Evolutionary conservation across 345 rosid genomes (phyloP), one percentile per base, ranked within the genome.

Genomic region (Gynandropsis gynandra): DNA sequence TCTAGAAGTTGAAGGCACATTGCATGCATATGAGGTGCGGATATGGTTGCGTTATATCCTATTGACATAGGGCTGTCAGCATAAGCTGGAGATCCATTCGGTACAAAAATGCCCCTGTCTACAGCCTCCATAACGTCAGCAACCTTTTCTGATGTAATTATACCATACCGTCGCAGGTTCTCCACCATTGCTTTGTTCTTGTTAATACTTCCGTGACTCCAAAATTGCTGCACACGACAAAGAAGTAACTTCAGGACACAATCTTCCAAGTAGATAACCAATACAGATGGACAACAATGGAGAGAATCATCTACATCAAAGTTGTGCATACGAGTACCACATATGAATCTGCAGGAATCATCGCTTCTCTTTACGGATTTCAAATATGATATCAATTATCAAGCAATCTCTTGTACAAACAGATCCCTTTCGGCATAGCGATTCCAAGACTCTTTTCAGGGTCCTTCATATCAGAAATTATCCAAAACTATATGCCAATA

Each of bases 1-100:
- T 83, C 85, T 62, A 92, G 72, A 65, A 92, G 68, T 44, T 85
- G 77, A 69, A 92, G 95, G 75, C 99, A 88, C 54, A 72, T 81
- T 12, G 95, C 97, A 61, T 92, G 99, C 99, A 92, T 88, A 67
- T 92, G 95, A 59, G 99, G 99, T 4, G 97, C 99, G 57, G 95
- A 92, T 47, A 92, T 92, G 35, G 97, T 88, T 13, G 78, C 99
- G 72, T 92, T 92, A 59, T 80, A 88, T 16, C 99, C 99, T 59
- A 92, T 88, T 14, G 89, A 21, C 88, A 85, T 62, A 15, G 99
- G 97, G 38, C 82, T 80, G 54, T 92, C 99, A 18, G 75, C 74
- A 58, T 92, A 92, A 61, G 99, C 74, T 2, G 83, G 72, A 9
- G 77, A 59, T 17, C 73, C 80, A 35, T 78, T 78, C 1, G 94